Base-by-base conservation (phyloP, 495 filamentous ascomycete species). In the Neurospora sp. region DNA sequence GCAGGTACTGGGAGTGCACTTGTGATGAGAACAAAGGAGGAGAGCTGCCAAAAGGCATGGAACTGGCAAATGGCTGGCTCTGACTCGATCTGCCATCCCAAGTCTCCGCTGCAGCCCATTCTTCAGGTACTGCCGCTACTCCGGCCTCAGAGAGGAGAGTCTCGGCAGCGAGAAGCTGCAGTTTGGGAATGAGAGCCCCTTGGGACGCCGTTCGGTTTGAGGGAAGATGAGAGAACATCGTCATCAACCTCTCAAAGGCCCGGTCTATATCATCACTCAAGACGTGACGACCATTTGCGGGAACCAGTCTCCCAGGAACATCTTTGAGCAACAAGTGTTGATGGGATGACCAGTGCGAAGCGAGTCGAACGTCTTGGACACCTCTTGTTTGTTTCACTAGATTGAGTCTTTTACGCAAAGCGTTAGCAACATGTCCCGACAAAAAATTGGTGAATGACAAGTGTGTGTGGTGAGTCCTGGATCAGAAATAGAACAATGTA, bases 101-200 rank as follows among this genome's bases (percentile, higher is more conserved):
- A 69, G 68, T 39, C 31, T 27, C 38, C 40, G 22, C 7, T 20
- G 31, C 65, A 71, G 47, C 41, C 8, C 38, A 70, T 27, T 47
- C 38, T 31, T 40, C 41, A 12, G 74, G 75, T 27, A 74, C 40
- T 8, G 71, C 70, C 10, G 73, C 71, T 5, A 81, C 72, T 6
- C 74, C 76, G 37, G 78, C 71, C 61, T 72, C 76, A 37, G 74
- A 72, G 27, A 81, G 74, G 27, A 74, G 74, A 39, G 74, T 71
- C 71, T 79, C 74, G 16, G 76, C 74, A 1, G 77, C 78, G 39
- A 80, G 74, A 37, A 39, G 73, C 22, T 73, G 71, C 5, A 77
- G 8, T 27, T 35, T 65, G 3, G 53, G 53, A 65, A 35, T 9
- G 27, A 37, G 27, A 31, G 27, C 22, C 10, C 27, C 27, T 35